Evolutionary conservation across 2,329 filamentous ascomycete genomes (phyloP), one percentile per base, ranked within the genome.

Genomic region (Fusarium chaquense): DNA sequence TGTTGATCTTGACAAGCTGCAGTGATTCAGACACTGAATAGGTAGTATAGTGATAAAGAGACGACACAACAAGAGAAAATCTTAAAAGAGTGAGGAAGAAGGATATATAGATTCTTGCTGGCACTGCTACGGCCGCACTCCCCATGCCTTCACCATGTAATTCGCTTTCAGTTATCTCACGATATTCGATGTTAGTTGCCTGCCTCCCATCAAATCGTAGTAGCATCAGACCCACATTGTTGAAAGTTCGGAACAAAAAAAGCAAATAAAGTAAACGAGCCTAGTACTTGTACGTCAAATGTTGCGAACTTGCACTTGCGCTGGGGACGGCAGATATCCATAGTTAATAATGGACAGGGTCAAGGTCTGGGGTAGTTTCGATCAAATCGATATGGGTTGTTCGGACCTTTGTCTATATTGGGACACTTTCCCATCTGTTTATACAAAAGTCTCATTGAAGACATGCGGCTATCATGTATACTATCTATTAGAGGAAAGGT

Each of bases 211-310:
- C 8, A 22, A 20, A 22, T 40, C 44, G 44, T 46, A 64, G 59
- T 52, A 64, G 40, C 20, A 45, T 16, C 40, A 50, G 62, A 45
- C 62, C 62, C 62, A 66, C 55, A 55, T 15, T 26, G 33, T 54
- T 22, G 51, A 30, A 49, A 32, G 22, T 30, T 56, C 32, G 41
- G 44, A 43, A 50, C 43, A 12, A 24, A 66, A 65, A 66, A 65
- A 65, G 62, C 47, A 65, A 66, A 65, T 20, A 26, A 18, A 26
- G 9, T 20, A 20, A 52, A 52, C 49, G 49, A 15, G 24, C 38
- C 49, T 52, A 52, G 49, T 52, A 52, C 49, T 20, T 41, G 49
- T 41, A 40, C 35, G 49, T 52, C 49, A 40, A 52, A 52, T 40
- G 33, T 52, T 52, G 49, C 49, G 49, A 52, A 40, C 35, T 52